Evolutionary conservation across 495 filamentous ascomycete species (phyloP).

Genomic region (Daldinia grandis): DNA sequence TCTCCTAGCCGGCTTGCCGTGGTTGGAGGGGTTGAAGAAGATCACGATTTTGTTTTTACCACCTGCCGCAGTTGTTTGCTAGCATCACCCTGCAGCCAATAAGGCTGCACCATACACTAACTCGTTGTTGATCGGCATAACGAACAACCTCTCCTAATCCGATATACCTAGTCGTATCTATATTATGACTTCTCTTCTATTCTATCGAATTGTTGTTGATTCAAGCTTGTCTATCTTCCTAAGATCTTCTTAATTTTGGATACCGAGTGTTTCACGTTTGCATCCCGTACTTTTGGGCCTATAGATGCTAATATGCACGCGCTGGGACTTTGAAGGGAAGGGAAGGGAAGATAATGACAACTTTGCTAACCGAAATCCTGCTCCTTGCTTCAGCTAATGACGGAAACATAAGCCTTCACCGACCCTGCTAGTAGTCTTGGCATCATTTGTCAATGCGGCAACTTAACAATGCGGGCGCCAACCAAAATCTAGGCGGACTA

Average conservation of each 20-base stretch:
- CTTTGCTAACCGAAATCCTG: neutral
- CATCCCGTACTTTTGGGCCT: neutral
- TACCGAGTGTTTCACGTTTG: conserved; percentile 22
- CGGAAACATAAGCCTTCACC: conserved; percentile 17
- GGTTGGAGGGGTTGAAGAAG: conserved; percentile 27
- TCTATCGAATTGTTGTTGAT: conserved; percentile 14
- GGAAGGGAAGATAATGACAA: neutral
- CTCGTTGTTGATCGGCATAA: conserved; percentile 23
- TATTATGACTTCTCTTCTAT: conserved; percentile 19
- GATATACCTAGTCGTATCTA: conserved; percentile 27
- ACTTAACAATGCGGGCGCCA: conserved; percentile 17
- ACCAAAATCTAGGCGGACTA: conserved; percentile 9
- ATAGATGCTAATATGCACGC: neutral
- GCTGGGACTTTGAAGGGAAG: neutral
- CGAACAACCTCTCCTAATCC: conserved; percentile 21
- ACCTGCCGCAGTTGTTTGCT: conserved; percentile 18
- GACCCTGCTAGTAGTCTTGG: conserved; percentile 22
- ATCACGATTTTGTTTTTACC: conserved; percentile 34
- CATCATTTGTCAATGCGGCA: conserved; percentile 7
- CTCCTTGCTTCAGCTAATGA: neutral
- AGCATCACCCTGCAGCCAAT: conserved; percentile 26
- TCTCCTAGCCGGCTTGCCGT: conserved; percentile 6
- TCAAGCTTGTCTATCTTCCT: conserved; percentile 4
- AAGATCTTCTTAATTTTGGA: conserved; percentile 12
- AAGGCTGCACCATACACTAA: conserved; percentile 8